phyloP scores from a whole-genome alignment of 202 grass and related monocot species.

The Schoenoplectus tabernaemontani region DNA sequence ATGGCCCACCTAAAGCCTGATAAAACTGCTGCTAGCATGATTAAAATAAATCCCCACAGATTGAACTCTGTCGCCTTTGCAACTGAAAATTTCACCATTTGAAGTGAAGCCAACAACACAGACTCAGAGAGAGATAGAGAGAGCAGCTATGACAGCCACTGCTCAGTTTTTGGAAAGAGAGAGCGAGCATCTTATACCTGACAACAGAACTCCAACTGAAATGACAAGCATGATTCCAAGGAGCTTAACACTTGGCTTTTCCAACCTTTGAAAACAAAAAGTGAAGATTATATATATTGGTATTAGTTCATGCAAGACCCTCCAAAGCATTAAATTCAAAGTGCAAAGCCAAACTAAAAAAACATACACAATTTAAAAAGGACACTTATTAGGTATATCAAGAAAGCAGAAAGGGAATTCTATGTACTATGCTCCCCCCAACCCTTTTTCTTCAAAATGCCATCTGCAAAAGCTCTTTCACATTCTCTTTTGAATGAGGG shows the following conservation, averaged over 20 bases:
- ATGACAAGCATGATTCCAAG: constrained; percentile 86
- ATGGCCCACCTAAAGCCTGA: constrained; percentile 94
- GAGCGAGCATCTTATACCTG: constrained; percentile 49
- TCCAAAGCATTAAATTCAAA: not conserved
- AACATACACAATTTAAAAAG: not conserved
- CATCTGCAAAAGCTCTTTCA: not conserved
- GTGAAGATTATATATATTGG: constrained; percentile 2
- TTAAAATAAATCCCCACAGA: constrained; percentile 96
- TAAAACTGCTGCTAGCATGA: constrained; percentile 94
- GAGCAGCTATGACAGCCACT: not conserved
- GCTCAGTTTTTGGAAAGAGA: not conserved
- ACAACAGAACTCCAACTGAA: constrained; percentile 78
- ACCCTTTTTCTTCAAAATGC: not conserved
- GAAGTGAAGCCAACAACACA: constrained; percentile 5
- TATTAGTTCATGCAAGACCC: not conserved
- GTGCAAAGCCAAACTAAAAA: not conserved
- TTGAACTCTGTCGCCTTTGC: constrained; percentile 78
- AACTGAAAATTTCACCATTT: constrained; percentile 48
- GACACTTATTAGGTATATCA: not conserved
- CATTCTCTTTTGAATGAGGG: not conserved
- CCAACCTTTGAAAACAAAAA: constrained; percentile 51
- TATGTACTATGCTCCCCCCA: not conserved
- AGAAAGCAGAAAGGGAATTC: not conserved
- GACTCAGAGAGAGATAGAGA: not conserved
- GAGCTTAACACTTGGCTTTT: constrained; percentile 82